Evolutionary conservation across 768 basidiomycete genomes (phyloP).

Genomic region (Xanthoconium purpureum): DNA sequence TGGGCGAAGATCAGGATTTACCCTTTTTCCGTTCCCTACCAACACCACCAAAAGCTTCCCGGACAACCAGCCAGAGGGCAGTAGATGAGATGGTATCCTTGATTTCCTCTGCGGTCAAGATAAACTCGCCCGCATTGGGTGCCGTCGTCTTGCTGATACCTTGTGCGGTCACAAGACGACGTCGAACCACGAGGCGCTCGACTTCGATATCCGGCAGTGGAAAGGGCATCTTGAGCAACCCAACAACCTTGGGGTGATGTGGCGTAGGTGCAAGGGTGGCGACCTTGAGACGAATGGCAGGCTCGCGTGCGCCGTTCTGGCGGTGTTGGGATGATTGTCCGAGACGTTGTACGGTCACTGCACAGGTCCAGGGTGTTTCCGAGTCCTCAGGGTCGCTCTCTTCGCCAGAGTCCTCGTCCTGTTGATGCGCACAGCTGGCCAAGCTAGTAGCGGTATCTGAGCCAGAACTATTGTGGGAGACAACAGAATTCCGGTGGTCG

Average conservation of each 20-base stretch:
- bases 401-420: conserved; percentile 52
- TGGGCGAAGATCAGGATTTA: conserved; percentile 45
- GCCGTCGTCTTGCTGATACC: conserved; percentile 25
- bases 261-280: conserved; percentile 89
- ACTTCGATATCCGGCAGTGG: conserved; percentile 82
- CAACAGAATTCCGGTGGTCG: conserved; percentile 38
- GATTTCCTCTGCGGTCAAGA: conserved; percentile 85
- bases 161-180: conserved; percentile 39
- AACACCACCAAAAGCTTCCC: conserved; percentile 90
- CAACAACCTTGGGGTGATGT: conserved; percentile 94
- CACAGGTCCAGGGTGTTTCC: conserved; percentile 94
- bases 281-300: conserved; percentile 52
- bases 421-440: conserved; percentile 16
- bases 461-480: conserved; percentile 40
- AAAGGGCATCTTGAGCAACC: conserved; percentile 87
- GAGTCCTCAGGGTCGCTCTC: conserved; percentile 96
- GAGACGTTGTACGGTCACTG: conserved; percentile 60
- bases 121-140: conserved; percentile 35
- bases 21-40: conserved; percentile 77
- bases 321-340: conserved; percentile 13
- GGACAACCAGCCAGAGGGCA: conserved; percentile 85
- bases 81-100: conserved; percentile 90
- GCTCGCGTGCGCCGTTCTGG: conserved; percentile 8
- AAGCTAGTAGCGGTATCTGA: conserved; percentile 31
- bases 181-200: conserved; percentile 52